phyloP scores from a whole-genome alignment of 306 rosid genomes.

The Sicyos edulis region DNA sequence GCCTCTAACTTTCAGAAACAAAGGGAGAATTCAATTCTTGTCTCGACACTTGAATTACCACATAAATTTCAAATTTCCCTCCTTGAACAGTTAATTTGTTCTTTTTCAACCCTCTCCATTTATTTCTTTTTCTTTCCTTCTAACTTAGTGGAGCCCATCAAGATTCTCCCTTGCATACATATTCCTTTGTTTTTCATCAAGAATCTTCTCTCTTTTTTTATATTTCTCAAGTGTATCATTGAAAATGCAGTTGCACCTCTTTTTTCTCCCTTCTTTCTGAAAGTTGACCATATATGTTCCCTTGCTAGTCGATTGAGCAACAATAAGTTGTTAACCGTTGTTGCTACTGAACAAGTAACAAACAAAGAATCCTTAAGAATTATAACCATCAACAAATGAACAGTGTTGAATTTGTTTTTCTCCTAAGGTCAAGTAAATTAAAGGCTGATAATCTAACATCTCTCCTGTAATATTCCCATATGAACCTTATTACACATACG shows the following conservation, averaged over 20 bases:
- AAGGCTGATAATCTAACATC: neutral
- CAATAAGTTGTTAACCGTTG: neutral
- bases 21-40: neutral
- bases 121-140: constrained; percentile 24
- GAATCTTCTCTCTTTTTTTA: neutral
- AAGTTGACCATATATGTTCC: constrained; percentile 4
- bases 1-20: constrained; percentile 17
- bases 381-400: constrained; percentile 1
- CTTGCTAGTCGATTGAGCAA: neutral
- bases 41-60: constrained; percentile 12
- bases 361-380: neutral
- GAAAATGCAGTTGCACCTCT: neutral
- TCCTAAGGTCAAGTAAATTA: constrained; percentile 3
- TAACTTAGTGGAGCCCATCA: constrained; percentile 35
- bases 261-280: neutral
- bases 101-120: constrained; percentile 1
- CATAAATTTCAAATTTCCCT: constrained; percentile 19
- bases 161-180: constrained; percentile 29
- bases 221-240: neutral
- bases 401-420: neutral
- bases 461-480: neutral
- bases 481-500: neutral
- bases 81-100: constrained; percentile 11
- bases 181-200: constrained; percentile 15
- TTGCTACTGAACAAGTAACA: neutral